A percentile compares a stretch with the other conserved stretches of the same genome.
Evolutionary conservation across 495 filamentous ascomycete genomes (phyloP).

Genomic region (Chaetomium fimeti): DNA sequence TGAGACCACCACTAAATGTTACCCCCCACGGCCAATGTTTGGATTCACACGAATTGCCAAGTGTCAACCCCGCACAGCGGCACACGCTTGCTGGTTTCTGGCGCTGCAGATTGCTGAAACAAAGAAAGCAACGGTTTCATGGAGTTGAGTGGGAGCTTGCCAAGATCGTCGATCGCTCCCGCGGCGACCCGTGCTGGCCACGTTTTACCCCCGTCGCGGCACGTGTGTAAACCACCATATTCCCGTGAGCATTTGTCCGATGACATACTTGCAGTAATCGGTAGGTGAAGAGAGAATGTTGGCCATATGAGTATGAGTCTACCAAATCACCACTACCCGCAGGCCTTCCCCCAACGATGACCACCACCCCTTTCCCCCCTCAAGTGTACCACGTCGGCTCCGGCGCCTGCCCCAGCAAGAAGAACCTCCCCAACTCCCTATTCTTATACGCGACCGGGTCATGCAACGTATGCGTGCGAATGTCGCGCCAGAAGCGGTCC

Average conservation of each 20-base stretch:
- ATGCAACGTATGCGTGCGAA: constrained; percentile 61
- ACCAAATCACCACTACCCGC: neutral
- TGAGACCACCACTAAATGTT: neutral
- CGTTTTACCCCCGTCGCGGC: constrained; percentile 5
- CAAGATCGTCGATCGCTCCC: constrained; percentile 7
- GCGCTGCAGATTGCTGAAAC: neutral
- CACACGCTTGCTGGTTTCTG: neutral
- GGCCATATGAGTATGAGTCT: neutral
- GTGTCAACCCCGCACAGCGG: neutral
- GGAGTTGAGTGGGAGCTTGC: neutral
- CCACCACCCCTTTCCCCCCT: neutral
- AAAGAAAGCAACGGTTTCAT: neutral
- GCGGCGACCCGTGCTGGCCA: constrained; percentile 3
- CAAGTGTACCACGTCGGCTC: constrained; percentile 61
- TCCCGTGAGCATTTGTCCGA: neutral
- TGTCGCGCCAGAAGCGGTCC: constrained; percentile 61
- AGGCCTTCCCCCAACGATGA: neutral
- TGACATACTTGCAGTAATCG: too few species aligned
- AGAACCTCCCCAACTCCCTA: constrained; percentile 55
- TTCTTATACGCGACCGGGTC: constrained; percentile 64
- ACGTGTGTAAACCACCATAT: neutral
- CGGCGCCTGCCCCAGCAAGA: constrained; percentile 52
- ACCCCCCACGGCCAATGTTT: neutral
- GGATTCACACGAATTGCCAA: neutral
- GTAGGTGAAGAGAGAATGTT: neutral